A percentile compares a stretch with the other conserved stretches of the same genome.
These are phyloP conservation scores for Solanum hybrid DNA, from an alignment of 305 asterid genomes.

Conservation along the genomic window DNA sequence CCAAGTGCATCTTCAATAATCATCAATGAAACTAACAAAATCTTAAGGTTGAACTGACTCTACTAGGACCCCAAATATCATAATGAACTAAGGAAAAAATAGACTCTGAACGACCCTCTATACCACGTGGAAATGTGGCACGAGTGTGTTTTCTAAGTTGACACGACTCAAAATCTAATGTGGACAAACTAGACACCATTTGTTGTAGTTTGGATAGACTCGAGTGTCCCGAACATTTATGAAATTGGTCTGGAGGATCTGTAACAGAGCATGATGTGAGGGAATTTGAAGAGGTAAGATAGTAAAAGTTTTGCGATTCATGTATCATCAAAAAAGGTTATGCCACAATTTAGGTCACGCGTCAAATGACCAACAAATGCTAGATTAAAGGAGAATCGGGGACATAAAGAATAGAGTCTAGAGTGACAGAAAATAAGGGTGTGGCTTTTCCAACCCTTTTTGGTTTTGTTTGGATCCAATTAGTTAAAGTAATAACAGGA, in stretches of 20 bases:
- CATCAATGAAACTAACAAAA: not conserved
- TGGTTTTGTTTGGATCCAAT: not conserved
- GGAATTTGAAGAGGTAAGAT: not conserved
- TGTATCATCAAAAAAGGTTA: not conserved
- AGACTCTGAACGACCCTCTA: not conserved
- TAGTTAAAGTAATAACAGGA: not conserved
- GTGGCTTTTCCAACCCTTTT: not conserved
- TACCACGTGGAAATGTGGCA: not conserved
- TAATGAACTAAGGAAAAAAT: not conserved
- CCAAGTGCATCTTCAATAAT: not conserved
- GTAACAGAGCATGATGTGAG: not conserved
- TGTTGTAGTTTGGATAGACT: not conserved
- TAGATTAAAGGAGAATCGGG: not conserved
- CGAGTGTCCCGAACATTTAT: not conserved
- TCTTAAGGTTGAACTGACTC: not conserved
- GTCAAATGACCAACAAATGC: not conserved
- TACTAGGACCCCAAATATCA: not conserved
- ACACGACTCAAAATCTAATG: not conserved
- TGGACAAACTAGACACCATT: not conserved
- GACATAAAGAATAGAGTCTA: not conserved
- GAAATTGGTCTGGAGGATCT: not conserved
- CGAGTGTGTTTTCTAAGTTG: not conserved
- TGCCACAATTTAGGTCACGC: not conserved
- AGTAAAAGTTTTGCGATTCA: not conserved
- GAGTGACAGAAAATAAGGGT: not conserved